These are phyloP conservation scores for Salvia hispanica DNA, from an alignment of 257 asterid species.

Conservation along the genomic window DNA sequence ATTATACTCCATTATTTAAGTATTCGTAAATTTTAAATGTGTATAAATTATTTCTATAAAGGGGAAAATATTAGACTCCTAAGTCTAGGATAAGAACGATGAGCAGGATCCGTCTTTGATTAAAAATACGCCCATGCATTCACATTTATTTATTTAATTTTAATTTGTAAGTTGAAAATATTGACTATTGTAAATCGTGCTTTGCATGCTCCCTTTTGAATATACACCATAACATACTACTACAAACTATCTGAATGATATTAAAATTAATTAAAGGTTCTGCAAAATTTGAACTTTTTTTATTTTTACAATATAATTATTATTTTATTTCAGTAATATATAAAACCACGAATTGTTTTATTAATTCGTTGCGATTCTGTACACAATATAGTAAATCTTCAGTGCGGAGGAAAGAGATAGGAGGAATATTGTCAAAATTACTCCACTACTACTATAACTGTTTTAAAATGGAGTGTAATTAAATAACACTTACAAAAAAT, in stretches of 20 bases:
- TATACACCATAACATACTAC: not conserved
- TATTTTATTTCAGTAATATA: not conserved
- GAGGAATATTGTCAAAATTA: no score
- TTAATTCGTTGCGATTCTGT: not conserved
- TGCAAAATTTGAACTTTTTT: not conserved
- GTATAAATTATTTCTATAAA: not conserved
- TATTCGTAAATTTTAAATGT: not conserved
- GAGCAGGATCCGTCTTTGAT: slow-evolving; percentile 20
- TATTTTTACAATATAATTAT: not conserved
- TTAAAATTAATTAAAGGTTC: not conserved
- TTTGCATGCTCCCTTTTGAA: slow-evolving; percentile 13
- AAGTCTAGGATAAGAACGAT: slow-evolving; percentile 35
- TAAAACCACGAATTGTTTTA: not conserved
- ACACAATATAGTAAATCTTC: not conserved
- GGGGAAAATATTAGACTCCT: slow-evolving; percentile 17
- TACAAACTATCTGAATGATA: not conserved
- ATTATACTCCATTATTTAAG: no score
- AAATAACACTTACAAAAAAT: not conserved
- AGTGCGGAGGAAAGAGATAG: no score
- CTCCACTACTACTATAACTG: no score
- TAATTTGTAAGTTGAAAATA: not conserved
- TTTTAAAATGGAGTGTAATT: no score
- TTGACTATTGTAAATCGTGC: slow-evolving; percentile 2
- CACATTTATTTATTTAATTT: slow-evolving; percentile 17
- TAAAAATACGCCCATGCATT: slow-evolving; percentile 26